Conservation (phyloP, 768 basidiomycete species). For the Tricholoma bakamatsutake region DNA sequence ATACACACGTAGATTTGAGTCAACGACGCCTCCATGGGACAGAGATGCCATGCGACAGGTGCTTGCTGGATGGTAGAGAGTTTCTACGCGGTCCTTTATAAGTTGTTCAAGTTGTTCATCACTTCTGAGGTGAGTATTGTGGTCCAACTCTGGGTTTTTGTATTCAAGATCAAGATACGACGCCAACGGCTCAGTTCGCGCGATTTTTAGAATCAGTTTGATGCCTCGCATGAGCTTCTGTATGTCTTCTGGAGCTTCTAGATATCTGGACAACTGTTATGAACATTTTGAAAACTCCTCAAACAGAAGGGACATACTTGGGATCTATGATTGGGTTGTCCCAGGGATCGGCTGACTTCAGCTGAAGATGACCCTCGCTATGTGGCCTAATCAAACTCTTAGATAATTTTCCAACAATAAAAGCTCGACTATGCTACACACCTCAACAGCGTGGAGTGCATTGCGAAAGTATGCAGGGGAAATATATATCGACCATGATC, state of each 20-base stretch:
- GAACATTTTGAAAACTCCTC: background rate
- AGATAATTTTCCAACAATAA: background rate
- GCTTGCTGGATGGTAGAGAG: background rate
- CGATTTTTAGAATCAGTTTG: background rate
- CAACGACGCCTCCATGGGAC: background rate
- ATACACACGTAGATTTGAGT: background rate
- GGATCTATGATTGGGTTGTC: conserved; percentile 39
- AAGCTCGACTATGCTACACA: background rate
- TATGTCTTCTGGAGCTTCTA: background rate
- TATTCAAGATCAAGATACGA: background rate
- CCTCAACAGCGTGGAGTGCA: background rate
- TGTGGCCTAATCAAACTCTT: conserved; percentile 28
- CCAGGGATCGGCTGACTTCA: conserved; percentile 39
- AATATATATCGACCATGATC: background rate
- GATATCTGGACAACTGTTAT: background rate
- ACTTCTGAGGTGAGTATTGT: background rate
- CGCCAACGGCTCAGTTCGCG: background rate
- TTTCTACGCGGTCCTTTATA: background rate
- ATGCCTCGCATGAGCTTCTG: background rate
- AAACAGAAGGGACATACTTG: conserved; percentile 20
- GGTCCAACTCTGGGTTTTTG: background rate
- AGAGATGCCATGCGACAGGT: background rate
- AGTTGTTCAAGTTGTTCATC: background rate
- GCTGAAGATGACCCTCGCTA: conserved; percentile 33
- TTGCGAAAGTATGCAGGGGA: background rate